Base-by-base conservation (phyloP, 1,284 basidiomycete genomes). In the Ustilago loliicola region DNA sequence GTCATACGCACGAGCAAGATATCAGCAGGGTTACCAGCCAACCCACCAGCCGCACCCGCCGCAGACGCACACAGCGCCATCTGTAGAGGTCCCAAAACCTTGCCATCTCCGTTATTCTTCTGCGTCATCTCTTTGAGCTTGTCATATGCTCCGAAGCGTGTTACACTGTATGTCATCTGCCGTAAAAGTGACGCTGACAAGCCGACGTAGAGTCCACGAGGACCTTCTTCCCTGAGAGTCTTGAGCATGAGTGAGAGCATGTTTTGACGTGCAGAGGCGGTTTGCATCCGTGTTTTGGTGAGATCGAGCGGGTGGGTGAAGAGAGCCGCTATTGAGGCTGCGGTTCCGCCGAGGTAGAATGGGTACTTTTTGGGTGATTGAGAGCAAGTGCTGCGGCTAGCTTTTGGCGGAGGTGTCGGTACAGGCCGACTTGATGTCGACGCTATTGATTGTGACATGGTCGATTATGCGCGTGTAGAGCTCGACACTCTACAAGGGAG, bases 1-100 rank as follows among this genome's bases (percentile, higher is more conserved):
- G 87, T 88, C 87, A 88, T 88, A 38, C 87, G 80, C 10, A 88
- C 87, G 11, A 88, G 83, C 58, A 88, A 65, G 52, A 88, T 86
- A 90, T 93, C 93, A 79, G 83, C 82, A 3, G 82, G 82, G 53
- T 85, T 85, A 1, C 83, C 83, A 10, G 83, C 83, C 30, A 85
- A 52, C 9, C 83, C 83, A 5, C 83, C 83, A 17, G 80, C 83
- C 0, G 80, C 82, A 38, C 85, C 83, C 0, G 83, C 84, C 6
- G 76, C 61, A 17, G 72, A 73, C 0, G 84, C 85, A 38, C 75
- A 81, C 48, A 75, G 15, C 7, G 80, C 81, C 61, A 83, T 80
- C 60, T 77, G 80, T 56, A 79, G 53, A 4, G 72, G 47, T 5
- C 82, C 71, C 34, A 83, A 38, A 11, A 69, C 27, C 13, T 65